These are phyloP conservation scores for Fonsecaea pedrosoi DNA, from an alignment of 2,329 filamentous ascomycete genomes.

Conservation along the genomic window DNA sequence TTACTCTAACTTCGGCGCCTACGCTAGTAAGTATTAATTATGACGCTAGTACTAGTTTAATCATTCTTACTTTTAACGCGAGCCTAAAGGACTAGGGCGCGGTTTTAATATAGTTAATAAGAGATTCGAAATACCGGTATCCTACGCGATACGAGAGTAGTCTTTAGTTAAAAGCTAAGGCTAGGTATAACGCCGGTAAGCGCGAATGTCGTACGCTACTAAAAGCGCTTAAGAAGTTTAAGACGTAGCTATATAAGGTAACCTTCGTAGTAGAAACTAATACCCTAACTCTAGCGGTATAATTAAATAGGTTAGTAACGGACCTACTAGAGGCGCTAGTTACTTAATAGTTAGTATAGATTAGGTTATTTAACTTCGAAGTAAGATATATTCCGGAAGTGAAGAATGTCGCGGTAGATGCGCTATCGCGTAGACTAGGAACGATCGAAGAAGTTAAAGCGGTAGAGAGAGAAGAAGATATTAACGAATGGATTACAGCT, in stretches of 20 bases:
- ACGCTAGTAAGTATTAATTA: too few species aligned
- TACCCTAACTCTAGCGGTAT: neutral
- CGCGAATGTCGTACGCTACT: neutral
- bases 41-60: too few species aligned
- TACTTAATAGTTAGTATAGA: constrained; percentile 3
- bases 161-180: neutral
- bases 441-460: neutral
- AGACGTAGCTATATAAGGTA: constrained; percentile 3
- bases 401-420: neutral
- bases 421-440: neutral
- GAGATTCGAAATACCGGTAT: too few species aligned
- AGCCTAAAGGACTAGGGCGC: too few species aligned
- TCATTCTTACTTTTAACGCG: too few species aligned
- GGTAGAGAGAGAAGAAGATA: neutral
- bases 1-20: too few species aligned
- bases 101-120: too few species aligned
- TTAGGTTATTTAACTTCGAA: constrained; percentile 1
- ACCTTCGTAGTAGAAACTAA: constrained; percentile 2
- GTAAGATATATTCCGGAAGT: neutral
- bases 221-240: constrained; percentile 16
- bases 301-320: constrained; percentile 4
- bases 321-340: neutral
- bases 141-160: constrained; percentile 2
- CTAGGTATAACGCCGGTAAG: neutral
- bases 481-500: constrained; percentile 3